Conservation (phyloP, 2,329 filamentous ascomycete genomes). For the Scedosporium apiospermum region DNA sequence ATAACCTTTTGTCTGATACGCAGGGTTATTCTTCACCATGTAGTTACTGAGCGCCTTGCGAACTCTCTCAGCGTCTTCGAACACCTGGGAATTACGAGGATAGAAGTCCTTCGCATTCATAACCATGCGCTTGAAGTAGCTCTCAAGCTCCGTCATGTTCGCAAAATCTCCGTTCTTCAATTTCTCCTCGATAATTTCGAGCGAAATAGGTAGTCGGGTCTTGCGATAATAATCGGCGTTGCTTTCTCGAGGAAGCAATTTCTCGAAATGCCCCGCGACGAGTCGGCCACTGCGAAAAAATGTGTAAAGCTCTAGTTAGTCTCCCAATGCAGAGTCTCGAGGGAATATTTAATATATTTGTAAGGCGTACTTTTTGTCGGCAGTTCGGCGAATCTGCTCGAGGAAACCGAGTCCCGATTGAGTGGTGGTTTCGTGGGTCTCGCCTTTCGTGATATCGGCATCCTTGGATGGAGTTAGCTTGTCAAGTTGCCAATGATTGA, state of each 20-base stretch:
- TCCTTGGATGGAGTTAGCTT: slow-evolving; percentile 4
- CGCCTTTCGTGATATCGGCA: slow-evolving; percentile 30
- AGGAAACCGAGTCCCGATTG: slow-evolving; percentile 64
- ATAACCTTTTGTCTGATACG: slow-evolving; percentile 61
- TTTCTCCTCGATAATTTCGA: slow-evolving; percentile 68
- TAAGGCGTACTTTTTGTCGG: slow-evolving; percentile 66
- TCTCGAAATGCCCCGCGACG: slow-evolving; percentile 67
- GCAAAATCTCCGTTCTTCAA: slow-evolving; percentile 59
- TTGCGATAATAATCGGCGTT: slow-evolving; percentile 69
- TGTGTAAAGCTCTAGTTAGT: slow-evolving; percentile 11
- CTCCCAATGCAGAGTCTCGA: not conserved
- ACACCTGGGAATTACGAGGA: slow-evolving; percentile 59
- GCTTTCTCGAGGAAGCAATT: slow-evolving; percentile 52
- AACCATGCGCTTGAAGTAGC: slow-evolving; percentile 81
- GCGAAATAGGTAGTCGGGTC: slow-evolving; percentile 68
- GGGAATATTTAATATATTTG: slow-evolving; percentile 3
- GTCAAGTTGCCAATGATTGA: not conserved
- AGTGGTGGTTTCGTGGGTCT: slow-evolving; percentile 60
- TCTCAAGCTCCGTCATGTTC: slow-evolving; percentile 65
- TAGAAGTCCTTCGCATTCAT: slow-evolving; percentile 82
- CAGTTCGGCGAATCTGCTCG: slow-evolving; percentile 63
- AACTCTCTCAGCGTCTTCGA: slow-evolving; percentile 77
- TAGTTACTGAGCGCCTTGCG: slow-evolving; percentile 79
- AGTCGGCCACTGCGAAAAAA: slow-evolving; percentile 49
- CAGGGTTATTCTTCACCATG: slow-evolving; percentile 81